Evolutionary conservation across 345 rosid species (phyloP), one percentile per base, ranked within the genome.

Genomic region (Nephelium lappaceum): DNA sequence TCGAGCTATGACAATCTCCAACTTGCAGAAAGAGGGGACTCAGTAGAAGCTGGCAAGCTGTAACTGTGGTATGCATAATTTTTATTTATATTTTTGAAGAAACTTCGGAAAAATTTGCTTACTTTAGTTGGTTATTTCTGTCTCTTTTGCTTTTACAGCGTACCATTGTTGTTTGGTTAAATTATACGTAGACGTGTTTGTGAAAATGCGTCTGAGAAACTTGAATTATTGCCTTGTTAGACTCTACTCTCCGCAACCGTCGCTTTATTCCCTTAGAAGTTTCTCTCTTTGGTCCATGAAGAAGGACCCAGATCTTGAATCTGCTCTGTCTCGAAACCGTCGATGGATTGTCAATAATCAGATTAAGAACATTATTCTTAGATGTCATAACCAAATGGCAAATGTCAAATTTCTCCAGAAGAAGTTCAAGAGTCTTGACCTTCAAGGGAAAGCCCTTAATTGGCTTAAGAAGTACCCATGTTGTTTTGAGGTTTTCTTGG

Each of bases 401-500:
- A 81, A 97, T 4, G 72, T 91, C 73, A 87, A 85, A 71, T 80
- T 83, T 85, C 88, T 93, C 19, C 98, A 93, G 85, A 95, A 92
- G 84, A 93, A 93, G 89, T 95, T 95, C 78, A 95, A 91, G 82
- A 90, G 89, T 47, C 97, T 95, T 76, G 99, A 95, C 87, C 95
- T 95, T 64, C 97, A 92, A 81, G 99, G 99, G 23, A 95, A 92
- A 57, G 98, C 98, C 5, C 79, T 93, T 74, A 93, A 95, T 79
- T 95, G 99, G 99, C 87, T 93, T 43, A 91, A 90, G 79, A 93
- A 95, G 75, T 95, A 95, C 58, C 99, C 99, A 4, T 90, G 95
- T 79, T 95, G 96, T 81, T 95, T 90, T 77, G 87, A 90, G n/a
- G 89, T 92, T 11, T 91, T 86, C 75, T 86, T 90, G 7, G 81